Evolutionary conservation across 208 protist species (phyloP).

Genomic region (Leishmania martiniquensis): DNA sequence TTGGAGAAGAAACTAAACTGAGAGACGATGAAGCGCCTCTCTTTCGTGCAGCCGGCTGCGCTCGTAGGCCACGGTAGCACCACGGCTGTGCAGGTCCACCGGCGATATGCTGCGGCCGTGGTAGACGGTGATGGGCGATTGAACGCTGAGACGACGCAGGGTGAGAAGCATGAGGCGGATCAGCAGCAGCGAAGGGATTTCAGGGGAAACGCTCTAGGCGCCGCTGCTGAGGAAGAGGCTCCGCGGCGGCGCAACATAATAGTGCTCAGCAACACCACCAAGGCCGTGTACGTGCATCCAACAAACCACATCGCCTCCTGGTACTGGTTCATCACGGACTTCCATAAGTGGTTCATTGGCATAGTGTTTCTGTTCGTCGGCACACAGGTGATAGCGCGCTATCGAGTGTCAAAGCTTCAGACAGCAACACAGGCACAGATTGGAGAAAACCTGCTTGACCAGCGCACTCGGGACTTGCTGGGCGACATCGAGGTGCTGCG

Average conservation of each 20-base stretch:
- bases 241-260: conserved; percentile 77
- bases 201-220: conserved; percentile 39
- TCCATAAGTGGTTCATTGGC: conserved; percentile 86
- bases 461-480: conserved; percentile 80
- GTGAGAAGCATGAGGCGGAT: conserved; percentile 10
- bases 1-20: background rate
- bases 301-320: conserved; percentile 87
- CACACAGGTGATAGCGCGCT: conserved; percentile 80
- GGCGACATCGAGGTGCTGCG: conserved; percentile 85
- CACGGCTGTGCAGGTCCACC: background rate
- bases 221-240: conserved; percentile 28
- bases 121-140: conserved; percentile 18
- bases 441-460: conserved; percentile 87
- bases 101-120: conserved; percentile 15
- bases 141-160: background rate
- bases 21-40: conserved; percentile 27
- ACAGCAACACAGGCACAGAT: conserved; percentile 82
- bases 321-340: conserved; percentile 90
- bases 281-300: conserved; percentile 87
- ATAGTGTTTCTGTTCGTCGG: conserved; percentile 80
- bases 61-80: background rate
- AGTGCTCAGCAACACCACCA: conserved; percentile 85
- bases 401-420: conserved; percentile 74
- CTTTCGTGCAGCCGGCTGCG: background rate
- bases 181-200: conserved; percentile 2